Conservation (phyloP, 371 early-diverging fungal genomes). For the Mortierella sp. region DNA sequence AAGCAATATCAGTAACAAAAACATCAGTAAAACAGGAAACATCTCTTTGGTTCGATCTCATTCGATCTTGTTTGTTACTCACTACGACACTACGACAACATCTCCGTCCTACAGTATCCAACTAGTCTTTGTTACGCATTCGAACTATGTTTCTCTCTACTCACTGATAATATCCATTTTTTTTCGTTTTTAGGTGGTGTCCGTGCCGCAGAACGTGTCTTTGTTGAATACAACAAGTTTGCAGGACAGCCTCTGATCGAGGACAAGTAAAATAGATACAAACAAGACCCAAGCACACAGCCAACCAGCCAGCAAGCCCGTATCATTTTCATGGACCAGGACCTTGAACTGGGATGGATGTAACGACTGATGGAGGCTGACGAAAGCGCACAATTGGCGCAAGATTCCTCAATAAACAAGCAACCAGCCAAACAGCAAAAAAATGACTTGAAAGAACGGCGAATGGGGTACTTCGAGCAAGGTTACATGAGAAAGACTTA, state of each 20-base stretch:
- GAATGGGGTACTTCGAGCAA: neutral
- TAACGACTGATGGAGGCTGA: neutral
- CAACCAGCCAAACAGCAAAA: neutral
- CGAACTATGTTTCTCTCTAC: neutral
- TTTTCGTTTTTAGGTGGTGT: slow-evolving; percentile 38
- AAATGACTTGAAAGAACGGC: neutral
- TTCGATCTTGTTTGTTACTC: neutral
- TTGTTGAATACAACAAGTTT: slow-evolving; percentile 57
- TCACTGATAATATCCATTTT: neutral
- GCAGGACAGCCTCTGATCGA: slow-evolving; percentile 51
- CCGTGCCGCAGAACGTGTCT: slow-evolving; percentile 46
- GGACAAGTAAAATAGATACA: slow-evolving; percentile 24
- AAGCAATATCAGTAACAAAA: neutral
- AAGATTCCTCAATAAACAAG: neutral
- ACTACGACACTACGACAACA: neutral
- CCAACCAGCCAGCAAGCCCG: neutral
- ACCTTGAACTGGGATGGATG: neutral
- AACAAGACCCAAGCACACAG: neutral
- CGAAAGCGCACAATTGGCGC: neutral
- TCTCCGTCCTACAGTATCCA: neutral
- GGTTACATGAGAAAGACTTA: neutral
- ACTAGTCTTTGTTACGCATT: neutral
- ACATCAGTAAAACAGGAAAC: neutral
- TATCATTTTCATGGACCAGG: neutral
- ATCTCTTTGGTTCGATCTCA: neutral